Evolutionary conservation across 495 filamentous ascomycete species (phyloP).

Genomic region (Neurospora tetrasperma): DNA sequence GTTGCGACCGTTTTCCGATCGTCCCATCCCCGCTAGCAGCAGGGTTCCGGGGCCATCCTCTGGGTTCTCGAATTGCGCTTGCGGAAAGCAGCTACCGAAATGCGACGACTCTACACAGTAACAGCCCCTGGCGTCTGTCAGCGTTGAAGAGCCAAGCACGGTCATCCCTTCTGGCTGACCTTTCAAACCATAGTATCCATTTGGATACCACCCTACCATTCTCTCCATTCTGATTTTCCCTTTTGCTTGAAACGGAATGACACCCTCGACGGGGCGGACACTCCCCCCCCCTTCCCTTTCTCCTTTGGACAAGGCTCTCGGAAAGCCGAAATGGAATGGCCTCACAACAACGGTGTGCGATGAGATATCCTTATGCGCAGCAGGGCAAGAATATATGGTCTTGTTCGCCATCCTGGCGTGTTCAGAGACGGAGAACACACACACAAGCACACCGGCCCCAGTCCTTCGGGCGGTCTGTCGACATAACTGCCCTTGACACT

Average conservation of each 20-base stretch:
- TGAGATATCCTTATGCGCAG: neutral
- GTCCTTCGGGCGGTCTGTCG: neutral
- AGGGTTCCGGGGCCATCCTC: neutral
- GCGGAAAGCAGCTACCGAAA: conserved; percentile 1
- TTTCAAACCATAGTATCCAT: neutral
- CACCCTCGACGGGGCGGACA: neutral
- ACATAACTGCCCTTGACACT: neutral
- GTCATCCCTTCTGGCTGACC: neutral
- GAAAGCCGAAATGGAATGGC: neutral
- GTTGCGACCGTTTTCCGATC: neutral
- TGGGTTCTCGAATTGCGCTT: neutral
- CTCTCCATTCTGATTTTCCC: neutral
- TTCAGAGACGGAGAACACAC: neutral
- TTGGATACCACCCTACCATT: neutral
- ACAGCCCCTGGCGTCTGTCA: neutral
- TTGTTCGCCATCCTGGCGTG: neutral
- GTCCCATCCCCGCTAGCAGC: neutral
- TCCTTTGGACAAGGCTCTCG: neutral
- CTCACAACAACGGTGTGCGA: neutral
- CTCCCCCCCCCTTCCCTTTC: neutral
- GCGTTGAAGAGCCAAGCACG: neutral
- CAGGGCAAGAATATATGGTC: neutral
- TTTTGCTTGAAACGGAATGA: neutral
- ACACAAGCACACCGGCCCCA: neutral
- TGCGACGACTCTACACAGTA: neutral